Base-by-base conservation (phyloP, 106 monocot genomes). In the Ottelia alismoides region DNA sequence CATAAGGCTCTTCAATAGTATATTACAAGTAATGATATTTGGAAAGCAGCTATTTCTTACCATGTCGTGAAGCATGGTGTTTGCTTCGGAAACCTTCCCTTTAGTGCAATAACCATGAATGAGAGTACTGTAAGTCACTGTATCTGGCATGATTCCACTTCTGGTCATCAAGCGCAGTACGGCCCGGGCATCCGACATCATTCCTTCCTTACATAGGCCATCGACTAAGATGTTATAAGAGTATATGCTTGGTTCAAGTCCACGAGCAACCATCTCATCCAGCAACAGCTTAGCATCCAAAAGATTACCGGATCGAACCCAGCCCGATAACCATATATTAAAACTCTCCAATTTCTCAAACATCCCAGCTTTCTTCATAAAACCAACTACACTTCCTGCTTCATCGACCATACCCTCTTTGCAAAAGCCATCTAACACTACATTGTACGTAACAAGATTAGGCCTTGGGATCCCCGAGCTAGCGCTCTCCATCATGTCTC, bases 171-270 rank as follows among this genome's bases (percentile, higher is more conserved):
- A 72, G 63, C 28, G n/a, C 62, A 85, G 20, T 11, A 79, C 72
- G 27, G 69, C 69, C 54, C 76, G 63, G 1, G 85, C 96, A 68
- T 56, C 73, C 57, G 51, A 71, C 54, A 85, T 19, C 84, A 85
- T 77, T 9, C 76, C 78, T 56, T 72, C 76, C 69, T 77, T 89
- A 49, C 96, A 89, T 23, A 96, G 63, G 18, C 96, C 96, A 70
- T 85, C 72, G 6, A 89, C 64, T 45, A 89, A 61, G 32, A 85
- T 82, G 66, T 96, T 96, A 63, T 79, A 96, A 0, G 89, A 82
- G 54, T 79, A 71, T 20, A 64, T 28, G 67, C 73, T 82, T 14
- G 76, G 81, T 12, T 61, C 59, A 2, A 96, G 4, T 5, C 82
- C 79, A 29, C 56, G n/a, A 0, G 22, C 44, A 22, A 45, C 58